Evolutionary conservation across 2,329 filamentous ascomycete species (phyloP), one percentile per base, ranked within the genome.

Genomic region (Microdochium nivale): DNA sequence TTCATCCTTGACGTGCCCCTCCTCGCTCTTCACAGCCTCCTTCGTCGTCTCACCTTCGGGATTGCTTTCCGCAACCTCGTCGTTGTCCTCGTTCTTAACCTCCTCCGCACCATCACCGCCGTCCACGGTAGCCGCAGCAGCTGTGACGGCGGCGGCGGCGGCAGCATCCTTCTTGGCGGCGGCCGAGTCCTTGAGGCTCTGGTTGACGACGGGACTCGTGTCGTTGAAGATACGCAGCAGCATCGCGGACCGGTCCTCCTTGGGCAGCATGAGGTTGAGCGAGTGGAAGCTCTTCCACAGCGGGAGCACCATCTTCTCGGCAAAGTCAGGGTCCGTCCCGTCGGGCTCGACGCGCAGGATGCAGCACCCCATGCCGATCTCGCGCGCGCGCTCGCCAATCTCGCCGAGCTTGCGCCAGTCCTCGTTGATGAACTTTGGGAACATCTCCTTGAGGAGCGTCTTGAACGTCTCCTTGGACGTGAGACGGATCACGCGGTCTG

Each of bases 211-310:
- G 3, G 89, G 89, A 0, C 88, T 86, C 25, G 86, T 86, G 60
- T 97, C 92, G 65, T 96, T 95, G 73, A 86, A 99, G 54, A 99
- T 77, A 23, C 94, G 80, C 56, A 97, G 76, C 59, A 97, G 73
- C 89, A 97, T 95, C 1, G 94, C 94, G 24, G 84, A 86, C 16
- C 94, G 83, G 58, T 99, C 94, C 67, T 99, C 94, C 74, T 99
- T 99, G 49, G 94, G 92, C 63, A 99, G 77, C 94, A 99, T 99
- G 51, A 99, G 80, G 67, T 99, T 99, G 53, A 97, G 77, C 21
- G 87, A 92, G 60, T 91, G 85, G 55, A 95, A 80, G 65, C 90
- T 95, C 70, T 95, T 87, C 94, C 94, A 99, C 25, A 99, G 74
- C 3, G 94, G 94, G 19, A 99, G 78, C 1, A 92, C 88, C 81